Percentiles rank a stretch among this genome's conserved stretches.
Conservation (phyloP, 2,329 filamentous ascomycete genomes). For the Fusarium musae region DNA sequence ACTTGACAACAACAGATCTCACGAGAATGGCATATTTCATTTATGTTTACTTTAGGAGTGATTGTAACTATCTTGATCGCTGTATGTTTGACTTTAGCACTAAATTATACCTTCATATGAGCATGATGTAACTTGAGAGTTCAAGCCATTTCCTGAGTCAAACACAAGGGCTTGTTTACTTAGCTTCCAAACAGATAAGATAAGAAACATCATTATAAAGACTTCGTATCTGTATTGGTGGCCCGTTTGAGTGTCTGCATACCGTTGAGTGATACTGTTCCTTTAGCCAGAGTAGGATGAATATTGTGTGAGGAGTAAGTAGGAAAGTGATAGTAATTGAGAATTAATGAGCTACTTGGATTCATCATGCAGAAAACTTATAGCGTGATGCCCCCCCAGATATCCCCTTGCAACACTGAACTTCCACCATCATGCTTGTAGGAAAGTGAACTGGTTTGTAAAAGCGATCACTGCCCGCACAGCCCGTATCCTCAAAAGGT, state of each 20-base stretch:
- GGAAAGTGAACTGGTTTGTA: not conserved
- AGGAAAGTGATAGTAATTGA: rapidly evolving
- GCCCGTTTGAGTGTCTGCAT: not conserved
- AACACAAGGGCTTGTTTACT: not conserved
- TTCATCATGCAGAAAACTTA: not conserved
- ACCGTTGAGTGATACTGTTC: not conserved
- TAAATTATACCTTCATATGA: not conserved
- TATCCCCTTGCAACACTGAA: not conserved
- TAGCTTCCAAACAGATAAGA: not conserved
- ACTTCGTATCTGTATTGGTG: not conserved
- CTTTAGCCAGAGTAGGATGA: not conserved
- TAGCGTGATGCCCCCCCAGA: not conserved
- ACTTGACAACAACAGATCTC: not conserved
- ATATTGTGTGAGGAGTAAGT: not conserved
- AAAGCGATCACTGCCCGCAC: not conserved
- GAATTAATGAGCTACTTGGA: not conserved
- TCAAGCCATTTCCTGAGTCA: not conserved
- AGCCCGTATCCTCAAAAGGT: not conserved
- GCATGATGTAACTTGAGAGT: not conserved
- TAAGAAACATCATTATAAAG: rapidly evolving
- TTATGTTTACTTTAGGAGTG: too few species aligned
- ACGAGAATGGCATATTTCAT: not conserved
- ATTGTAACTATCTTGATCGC: not conserved
- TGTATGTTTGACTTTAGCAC: not conserved
- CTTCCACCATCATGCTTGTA: not conserved